Base-by-base conservation (phyloP, 2,329 filamentous ascomycete species). In the Trichoderma asperellum region DNA sequence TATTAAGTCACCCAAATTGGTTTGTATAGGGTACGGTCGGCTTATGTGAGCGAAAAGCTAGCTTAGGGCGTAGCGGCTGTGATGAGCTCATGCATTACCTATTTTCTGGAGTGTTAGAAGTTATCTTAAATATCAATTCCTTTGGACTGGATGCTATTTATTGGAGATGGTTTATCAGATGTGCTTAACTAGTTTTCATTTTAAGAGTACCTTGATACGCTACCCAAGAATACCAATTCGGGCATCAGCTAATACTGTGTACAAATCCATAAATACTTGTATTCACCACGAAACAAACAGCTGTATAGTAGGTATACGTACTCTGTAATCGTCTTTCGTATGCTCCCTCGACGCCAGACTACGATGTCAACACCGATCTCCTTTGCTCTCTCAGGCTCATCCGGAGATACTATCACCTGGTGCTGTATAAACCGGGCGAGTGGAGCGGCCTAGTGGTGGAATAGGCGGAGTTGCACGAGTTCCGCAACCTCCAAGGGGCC, bases 381-480 rank as follows among this genome's bases (percentile, higher is more conserved):
- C 18, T 21, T 49, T 21, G 11, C 47, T 24, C 10, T 2, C 1
- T 12, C 7, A 43, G 16, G 8, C 35, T n/a, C 40, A 47, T 37
- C 16, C 62, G 62, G 62, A 65, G 52, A 57, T 65, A 12, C 47
- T 64, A 21, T 16, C 4, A 21, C 52, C 37, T 10, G 29, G 53
- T 53, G 8, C 21, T 49, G 47, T 8, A 8, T 47, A 12, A 49
- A 49, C 43, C 43, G 14, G 18, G 10, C n/a, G 7, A 49, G 47
- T 49, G 29, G 55, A 57, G 27, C 29, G 18, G 14, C 27, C 5
- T 11, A n/a, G 55, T 1, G 14, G 55, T 29, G 64, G 64, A 67
- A 55, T 59, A 47, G 40, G 64, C 64, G 64, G 64, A 67, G 64
- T 59, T 67, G 21, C 21, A 66, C 18, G 37, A 34, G 56, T 47